Evolutionary conservation across 495 filamentous ascomycete species (phyloP).

Genomic region (Talaromyces trachyspermus): DNA sequence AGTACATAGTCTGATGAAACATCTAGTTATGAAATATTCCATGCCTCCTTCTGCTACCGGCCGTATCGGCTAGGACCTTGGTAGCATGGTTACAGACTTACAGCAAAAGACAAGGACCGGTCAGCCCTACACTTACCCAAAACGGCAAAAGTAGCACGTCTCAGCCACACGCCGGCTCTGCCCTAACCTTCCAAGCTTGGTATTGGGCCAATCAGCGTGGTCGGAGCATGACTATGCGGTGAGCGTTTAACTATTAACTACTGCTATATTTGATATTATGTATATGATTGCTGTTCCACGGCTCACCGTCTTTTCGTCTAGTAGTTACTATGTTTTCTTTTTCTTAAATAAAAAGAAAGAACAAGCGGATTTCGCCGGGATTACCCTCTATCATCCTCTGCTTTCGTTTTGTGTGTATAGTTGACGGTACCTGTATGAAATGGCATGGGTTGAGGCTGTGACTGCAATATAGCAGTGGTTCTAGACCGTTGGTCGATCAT

Average conservation of each 20-base stretch:
- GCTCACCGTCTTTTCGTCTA: not conserved
- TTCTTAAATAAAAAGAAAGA: no score
- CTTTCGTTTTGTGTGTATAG: no score
- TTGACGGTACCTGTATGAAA: no score
- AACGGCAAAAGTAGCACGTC: not conserved
- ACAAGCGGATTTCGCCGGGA: not conserved
- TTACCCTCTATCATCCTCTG: no score
- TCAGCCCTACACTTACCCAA: slow-evolving; percentile 7
- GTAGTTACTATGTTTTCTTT: no score
- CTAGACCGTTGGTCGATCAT: no score
- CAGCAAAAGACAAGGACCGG: not conserved
- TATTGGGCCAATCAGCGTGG: not conserved
- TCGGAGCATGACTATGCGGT: not conserved
- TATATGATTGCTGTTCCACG: not conserved
- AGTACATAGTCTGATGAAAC: not conserved
- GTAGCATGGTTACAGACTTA: not conserved
- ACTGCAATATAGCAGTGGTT: no score
- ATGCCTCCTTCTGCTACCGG: no score
- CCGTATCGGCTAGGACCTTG: no score
- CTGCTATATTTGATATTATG: not conserved
- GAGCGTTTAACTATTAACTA: not conserved
- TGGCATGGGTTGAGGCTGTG: no score
- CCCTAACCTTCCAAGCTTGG: not conserved
- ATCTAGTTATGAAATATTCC: no score
- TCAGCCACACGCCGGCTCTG: slow-evolving; percentile 8